Evolutionary conservation across 768 basidiomycete genomes (phyloP).

Genomic region (Tylopilus plumbeoviolaceoides): DNA sequence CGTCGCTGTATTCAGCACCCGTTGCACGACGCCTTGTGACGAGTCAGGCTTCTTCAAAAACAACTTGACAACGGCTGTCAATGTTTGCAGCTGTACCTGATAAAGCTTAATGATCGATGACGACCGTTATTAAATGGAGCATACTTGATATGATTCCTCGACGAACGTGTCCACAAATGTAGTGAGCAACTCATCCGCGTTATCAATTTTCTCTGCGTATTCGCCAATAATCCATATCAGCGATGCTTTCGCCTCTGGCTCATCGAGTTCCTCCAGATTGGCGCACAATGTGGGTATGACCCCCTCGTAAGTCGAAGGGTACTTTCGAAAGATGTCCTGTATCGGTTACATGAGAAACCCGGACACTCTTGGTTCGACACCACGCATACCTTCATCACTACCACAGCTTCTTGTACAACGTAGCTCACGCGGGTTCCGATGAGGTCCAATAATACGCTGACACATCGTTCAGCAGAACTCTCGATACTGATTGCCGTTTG

Average conservation of each 20-base stretch:
- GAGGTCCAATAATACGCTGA: constrained; percentile 88
- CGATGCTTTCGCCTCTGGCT: constrained; percentile 96
- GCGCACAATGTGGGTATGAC: constrained; percentile 94
- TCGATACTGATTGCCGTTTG: constrained; percentile 97
- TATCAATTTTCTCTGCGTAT: constrained; percentile 96
- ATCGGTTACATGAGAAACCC: background rate
- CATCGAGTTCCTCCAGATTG: constrained; percentile 94
- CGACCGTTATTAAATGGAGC: background rate
- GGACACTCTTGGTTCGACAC: background rate
- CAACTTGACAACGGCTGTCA: constrained; percentile 95
- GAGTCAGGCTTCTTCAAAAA: constrained; percentile 94
- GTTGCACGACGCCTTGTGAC: constrained; percentile 88
- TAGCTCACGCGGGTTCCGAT: constrained; percentile 94
- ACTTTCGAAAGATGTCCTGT: constrained; percentile 97
- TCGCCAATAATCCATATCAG: constrained; percentile 99
- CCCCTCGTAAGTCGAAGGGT: constrained; percentile 94
- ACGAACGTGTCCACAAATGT: constrained; percentile 90
- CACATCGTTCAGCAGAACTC: constrained; percentile 87
- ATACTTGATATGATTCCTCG: constrained; percentile 88
- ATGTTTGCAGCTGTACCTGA: constrained; percentile 71
- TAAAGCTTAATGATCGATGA: background rate
- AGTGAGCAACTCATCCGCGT: constrained; percentile 87
- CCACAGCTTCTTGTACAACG: constrained; percentile 96
- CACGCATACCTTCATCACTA: constrained; percentile 88
- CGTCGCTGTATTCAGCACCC: constrained; percentile 89